These are phyloP conservation scores for Candida glucosophila DNA, from an alignment of 1,139 yeast genomes.

Conservation along the genomic window DNA sequence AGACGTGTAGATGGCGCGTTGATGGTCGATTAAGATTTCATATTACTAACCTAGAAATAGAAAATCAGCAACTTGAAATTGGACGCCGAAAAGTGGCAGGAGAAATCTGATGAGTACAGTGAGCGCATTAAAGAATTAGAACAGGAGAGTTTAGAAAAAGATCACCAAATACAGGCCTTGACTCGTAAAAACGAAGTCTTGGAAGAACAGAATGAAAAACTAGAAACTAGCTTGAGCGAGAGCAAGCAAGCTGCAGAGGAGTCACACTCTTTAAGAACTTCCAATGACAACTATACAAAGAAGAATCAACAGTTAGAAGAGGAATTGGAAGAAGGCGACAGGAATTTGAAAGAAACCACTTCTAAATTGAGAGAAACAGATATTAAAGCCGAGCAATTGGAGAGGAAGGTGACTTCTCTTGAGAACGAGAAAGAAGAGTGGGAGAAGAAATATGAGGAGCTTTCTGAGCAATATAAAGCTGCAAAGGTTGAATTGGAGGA, in stretches of 20 bases:
- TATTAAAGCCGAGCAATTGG: conserved; percentile 93
- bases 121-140: conserved; percentile 81
- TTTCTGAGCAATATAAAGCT: conserved; percentile 68
- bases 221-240: conserved; percentile 72
- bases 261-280: conserved; percentile 79
- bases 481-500: conserved; percentile 91
- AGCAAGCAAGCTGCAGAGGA: conserved; percentile 89
- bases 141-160: conserved; percentile 86
- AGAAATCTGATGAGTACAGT: conserved; percentile 82
- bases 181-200: conserved; percentile 86
- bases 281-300: conserved; percentile 86
- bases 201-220: conserved; percentile 85
- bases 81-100: conserved; percentile 97
- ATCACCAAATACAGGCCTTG: conserved; percentile 88
- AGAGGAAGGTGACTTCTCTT: conserved; percentile 86
- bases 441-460: conserved; percentile 88
- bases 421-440: conserved; percentile 89
- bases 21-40: too few species aligned
- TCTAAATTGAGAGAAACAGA: conserved; percentile 93
- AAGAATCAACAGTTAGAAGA: conserved; percentile 90
- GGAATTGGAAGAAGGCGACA: conserved; percentile 88
- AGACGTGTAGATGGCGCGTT: too few species aligned
- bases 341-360: conserved; percentile 86
- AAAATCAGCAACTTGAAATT: conserved; percentile 85
- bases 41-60: conserved; percentile 40